Evolutionary conservation across 352 stramenopile species (phyloP).

Genomic region (Phytophthora megakarya): DNA sequence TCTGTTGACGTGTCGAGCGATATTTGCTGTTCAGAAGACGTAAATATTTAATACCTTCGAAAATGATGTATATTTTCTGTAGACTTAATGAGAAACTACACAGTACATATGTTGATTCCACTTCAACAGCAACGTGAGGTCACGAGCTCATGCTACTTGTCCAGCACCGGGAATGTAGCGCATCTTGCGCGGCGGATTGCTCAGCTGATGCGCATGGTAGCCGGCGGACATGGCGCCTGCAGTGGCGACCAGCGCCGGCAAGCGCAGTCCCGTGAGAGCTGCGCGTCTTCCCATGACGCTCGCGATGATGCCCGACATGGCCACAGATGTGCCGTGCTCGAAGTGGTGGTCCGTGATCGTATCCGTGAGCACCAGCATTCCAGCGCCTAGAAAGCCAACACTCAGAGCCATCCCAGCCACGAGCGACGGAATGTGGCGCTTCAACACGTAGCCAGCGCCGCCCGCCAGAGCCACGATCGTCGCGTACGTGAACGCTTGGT

Average conservation of each 20-base stretch:
- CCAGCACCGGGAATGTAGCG: slow-evolving; percentile 59
- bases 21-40: too few species aligned
- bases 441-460: slow-evolving; percentile 63
- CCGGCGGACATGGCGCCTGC: slow-evolving; percentile 56
- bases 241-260: slow-evolving; percentile 51
- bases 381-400: slow-evolving; percentile 70
- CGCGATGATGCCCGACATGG: slow-evolving; percentile 73
- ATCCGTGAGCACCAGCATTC: slow-evolving; percentile 69
- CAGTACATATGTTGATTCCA: too few species aligned
- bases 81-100: too few species aligned
- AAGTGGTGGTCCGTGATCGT: slow-evolving; percentile 78
- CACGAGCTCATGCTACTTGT: slow-evolving; percentile 23
- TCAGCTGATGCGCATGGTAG: slow-evolving; percentile 78
- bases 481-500: slow-evolving; percentile 79
- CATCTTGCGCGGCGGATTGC: slow-evolving; percentile 57
- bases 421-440: slow-evolving; percentile 68
- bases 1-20: too few species aligned
- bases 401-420: slow-evolving; percentile 64
- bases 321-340: slow-evolving; percentile 63
- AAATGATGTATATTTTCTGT: too few species aligned
- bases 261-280: slow-evolving; percentile 47
- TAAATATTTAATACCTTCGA: too few species aligned
- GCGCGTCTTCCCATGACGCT: slow-evolving; percentile 62
- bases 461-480: slow-evolving; percentile 66
- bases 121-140: too few species aligned